Evolutionary conservation across 352 stramenopile genomes (phyloP).

Genomic region (Phytophthora hybrid): DNA sequence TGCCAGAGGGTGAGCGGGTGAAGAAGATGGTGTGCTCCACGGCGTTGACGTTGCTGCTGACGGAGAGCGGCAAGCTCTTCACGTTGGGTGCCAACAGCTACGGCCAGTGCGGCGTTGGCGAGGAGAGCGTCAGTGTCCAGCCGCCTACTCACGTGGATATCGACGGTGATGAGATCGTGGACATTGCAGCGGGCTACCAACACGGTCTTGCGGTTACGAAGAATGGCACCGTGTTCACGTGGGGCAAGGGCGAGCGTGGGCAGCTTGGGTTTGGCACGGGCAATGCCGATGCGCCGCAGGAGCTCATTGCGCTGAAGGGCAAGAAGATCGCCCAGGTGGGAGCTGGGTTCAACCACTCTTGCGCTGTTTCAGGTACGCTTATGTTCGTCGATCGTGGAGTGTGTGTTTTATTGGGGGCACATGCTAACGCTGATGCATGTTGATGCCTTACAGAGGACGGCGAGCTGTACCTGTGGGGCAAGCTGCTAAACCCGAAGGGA

Average conservation of each 20-base stretch:
- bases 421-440: background rate
- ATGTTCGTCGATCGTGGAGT: background rate
- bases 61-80: conserved; percentile 83
- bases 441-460: conserved; percentile 56
- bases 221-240: conserved; percentile 77
- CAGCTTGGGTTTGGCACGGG: conserved; percentile 84
- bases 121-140: conserved; percentile 69
- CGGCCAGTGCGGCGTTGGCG: conserved; percentile 78
- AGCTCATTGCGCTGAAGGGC: conserved; percentile 82
- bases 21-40: conserved; percentile 87
- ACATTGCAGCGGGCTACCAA: conserved; percentile 82
- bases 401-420: background rate
- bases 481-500: conserved; percentile 76
- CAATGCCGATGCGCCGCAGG: conserved; percentile 75
- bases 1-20: conserved; percentile 67
- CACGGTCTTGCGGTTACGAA: conserved; percentile 78
- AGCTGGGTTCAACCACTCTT: conserved; percentile 88
- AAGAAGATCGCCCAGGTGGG: conserved; percentile 68
- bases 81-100: conserved; percentile 82
- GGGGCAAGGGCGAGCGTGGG: conserved; percentile 85
- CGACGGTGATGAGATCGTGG: conserved; percentile 71
- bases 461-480: conserved; percentile 88
- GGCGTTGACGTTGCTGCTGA: conserved; percentile 80
- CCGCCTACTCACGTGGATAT: conserved; percentile 65
- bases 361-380: conserved; percentile 57